Conservation (phyloP, 768 basidiomycete species). For the Kwoniella heveanensis region DNA sequence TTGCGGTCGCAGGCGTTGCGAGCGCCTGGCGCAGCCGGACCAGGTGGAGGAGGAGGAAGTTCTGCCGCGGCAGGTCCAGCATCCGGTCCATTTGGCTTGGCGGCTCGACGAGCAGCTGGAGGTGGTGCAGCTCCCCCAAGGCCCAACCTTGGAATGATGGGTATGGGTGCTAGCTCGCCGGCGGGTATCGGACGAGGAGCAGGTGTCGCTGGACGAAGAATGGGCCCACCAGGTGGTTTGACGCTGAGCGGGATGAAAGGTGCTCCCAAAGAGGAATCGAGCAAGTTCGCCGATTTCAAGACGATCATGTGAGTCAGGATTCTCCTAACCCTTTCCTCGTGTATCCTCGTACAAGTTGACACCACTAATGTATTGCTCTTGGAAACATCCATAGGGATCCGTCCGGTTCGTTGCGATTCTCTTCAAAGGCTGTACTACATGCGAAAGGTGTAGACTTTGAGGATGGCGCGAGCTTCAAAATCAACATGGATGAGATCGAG, state of each 20-base stretch:
- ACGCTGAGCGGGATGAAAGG: constrained; percentile 68
- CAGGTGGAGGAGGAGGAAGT: constrained; percentile 26
- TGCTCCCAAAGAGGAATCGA: constrained; percentile 63
- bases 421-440: constrained; percentile 88
- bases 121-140: constrained; percentile 24
- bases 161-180: constrained; percentile 28
- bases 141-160: constrained; percentile 28
- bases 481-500: constrained; percentile 91
- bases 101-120: constrained; percentile 56
- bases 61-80: constrained; percentile 41
- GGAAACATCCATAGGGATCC: constrained; percentile 82
- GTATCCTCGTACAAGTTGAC: too few species aligned
- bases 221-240: constrained; percentile 56
- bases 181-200: constrained; percentile 27
- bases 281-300: constrained; percentile 88
- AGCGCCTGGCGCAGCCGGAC: constrained; percentile 12
- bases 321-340: too few species aligned
- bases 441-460: constrained; percentile 86
- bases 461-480: constrained; percentile 83
- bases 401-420: constrained; percentile 91
- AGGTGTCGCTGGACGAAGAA: constrained; percentile 55
- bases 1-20: constrained; percentile 50
- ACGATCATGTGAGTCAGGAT: constrained; percentile 93
- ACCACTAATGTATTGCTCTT: too few species aligned
- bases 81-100: constrained; percentile 55